phyloP scores from a whole-genome alignment of 345 rosid species.

The Clausena lansium region DNA sequence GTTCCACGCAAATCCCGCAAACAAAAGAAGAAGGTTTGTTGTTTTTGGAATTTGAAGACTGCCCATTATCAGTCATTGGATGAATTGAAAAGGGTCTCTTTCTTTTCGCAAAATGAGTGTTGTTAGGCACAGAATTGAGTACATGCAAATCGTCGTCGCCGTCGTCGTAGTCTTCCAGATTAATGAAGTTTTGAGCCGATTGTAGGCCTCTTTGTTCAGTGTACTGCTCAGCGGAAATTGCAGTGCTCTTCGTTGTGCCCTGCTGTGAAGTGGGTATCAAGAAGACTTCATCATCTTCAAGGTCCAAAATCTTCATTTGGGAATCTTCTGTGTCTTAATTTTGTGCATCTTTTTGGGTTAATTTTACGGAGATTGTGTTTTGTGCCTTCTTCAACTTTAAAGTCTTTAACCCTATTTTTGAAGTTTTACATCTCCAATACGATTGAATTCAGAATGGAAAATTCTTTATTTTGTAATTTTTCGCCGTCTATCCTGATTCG shows the following conservation, averaged over 20 bases:
- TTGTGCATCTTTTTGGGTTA: too few species aligned
- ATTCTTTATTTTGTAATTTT: too few species aligned
- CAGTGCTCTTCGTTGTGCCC: slow-evolving; percentile 30
- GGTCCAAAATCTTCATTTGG: slow-evolving; percentile 11
- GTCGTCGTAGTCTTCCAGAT: background rate
- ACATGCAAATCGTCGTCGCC: background rate
- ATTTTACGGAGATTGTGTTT: too few species aligned
- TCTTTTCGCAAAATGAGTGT: background rate
- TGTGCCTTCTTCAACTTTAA: background rate
- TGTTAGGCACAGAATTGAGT: too few species aligned
- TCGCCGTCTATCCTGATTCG: too few species aligned
- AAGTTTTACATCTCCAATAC: background rate
- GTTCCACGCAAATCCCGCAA: slow-evolving; percentile 45
- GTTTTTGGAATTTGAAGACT: too few species aligned
- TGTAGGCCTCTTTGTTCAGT: slow-evolving; percentile 30
- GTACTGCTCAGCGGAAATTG: slow-evolving; percentile 45
- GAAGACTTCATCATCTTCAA: slow-evolving; percentile 14
- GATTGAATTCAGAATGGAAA: too few species aligned
- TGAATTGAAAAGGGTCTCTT: background rate
- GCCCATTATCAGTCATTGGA: background rate
- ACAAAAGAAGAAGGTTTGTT: slow-evolving; percentile 15
- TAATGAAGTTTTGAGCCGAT: background rate
- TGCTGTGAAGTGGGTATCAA: slow-evolving; percentile 16
- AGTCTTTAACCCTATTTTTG: background rate
- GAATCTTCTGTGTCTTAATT: background rate